Percentiles rank a stretch among this genome's conserved stretches.
Conservation (phyloP, 1,284 basidiomycete genomes). For the Malassezia brasiliensis region DNA sequence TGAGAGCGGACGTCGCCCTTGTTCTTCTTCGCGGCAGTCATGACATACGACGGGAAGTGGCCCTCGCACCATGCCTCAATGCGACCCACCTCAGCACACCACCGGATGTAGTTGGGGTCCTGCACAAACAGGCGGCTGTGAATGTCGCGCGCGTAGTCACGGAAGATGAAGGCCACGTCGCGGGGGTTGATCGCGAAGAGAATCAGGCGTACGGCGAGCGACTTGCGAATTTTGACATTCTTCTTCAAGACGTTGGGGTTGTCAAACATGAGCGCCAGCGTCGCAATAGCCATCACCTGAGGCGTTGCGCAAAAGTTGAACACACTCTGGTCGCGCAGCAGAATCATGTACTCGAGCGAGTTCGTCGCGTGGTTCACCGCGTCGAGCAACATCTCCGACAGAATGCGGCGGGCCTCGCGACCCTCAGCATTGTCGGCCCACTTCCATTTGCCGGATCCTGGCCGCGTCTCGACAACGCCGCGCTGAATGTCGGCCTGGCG, state of each 20-base stretch:
- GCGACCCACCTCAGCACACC: conserved; percentile 36
- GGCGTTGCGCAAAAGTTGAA: conserved; percentile 97
- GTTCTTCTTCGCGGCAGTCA: conserved; percentile 14
- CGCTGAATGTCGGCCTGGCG: conserved; percentile 32
- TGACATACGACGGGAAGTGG: conserved; percentile 39
- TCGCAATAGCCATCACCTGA: conserved; percentile 91
- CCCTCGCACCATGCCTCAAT: conserved; percentile 45
- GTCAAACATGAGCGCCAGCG: conserved; percentile 81
- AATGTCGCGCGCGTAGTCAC: conserved; percentile 68
- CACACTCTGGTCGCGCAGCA: conserved; percentile 80
- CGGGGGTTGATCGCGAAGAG: conserved; percentile 80
- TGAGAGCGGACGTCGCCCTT: conserved; percentile 23
- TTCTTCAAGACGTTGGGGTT: conserved; percentile 77
- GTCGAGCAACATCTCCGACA: conserved; percentile 77
- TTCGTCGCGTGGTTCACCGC: conserved; percentile 75
- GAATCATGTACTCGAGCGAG: conserved; percentile 75
- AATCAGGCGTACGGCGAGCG: conserved; percentile 72
- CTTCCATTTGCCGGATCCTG: conserved; percentile 22
- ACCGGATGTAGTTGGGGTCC: conserved; percentile 66
- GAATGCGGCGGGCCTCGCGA: conserved; percentile 31
- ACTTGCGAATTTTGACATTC: conserved; percentile 93
- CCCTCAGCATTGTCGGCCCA: conserved; percentile 30
- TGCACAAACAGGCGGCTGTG: conserved; percentile 67
- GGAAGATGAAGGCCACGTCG: conserved; percentile 82
- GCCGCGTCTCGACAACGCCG: conserved; percentile 32